phyloP scores from a whole-genome alignment of 2,329 filamentous ascomycete species.

The Colletotrichum liaoningense region DNA sequence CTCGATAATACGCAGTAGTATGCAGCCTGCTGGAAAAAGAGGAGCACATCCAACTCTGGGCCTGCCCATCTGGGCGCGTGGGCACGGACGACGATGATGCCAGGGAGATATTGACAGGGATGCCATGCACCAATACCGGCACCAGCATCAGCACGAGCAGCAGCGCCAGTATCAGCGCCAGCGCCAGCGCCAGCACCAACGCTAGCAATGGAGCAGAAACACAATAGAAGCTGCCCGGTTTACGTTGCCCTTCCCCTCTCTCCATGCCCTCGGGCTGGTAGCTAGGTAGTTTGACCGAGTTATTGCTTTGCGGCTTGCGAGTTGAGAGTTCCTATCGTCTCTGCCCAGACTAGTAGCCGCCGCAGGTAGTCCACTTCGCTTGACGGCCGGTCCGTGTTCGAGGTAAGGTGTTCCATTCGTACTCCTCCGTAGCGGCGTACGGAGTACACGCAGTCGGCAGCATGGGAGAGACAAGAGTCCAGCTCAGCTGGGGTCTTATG shows the following conservation, averaged over 20 bases:
- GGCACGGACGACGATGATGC: conserved; percentile 19
- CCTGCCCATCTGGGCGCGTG: conserved; percentile 9
- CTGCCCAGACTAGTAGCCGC: neutral
- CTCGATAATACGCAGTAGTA: conserved; percentile 5
- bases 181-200: neutral
- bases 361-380: neutral
- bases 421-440: neutral
- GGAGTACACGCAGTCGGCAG: neutral
- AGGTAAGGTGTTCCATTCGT: neutral
- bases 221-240: neutral
- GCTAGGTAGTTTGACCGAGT: conserved; percentile 21
- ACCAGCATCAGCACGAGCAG: neutral
- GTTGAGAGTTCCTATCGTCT: neutral
- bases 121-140: neutral
- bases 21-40: conserved; percentile 23
- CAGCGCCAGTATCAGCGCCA: neutral
- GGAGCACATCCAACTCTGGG: conserved; percentile 13
- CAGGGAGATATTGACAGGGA: conserved; percentile 13
- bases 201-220: neutral
- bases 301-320: neutral
- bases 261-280: neutral
- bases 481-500: neutral
- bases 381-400: neutral
- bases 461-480: neutral
- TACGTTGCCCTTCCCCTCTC: neutral